Percentiles rank a stretch among this genome's conserved stretches.
phyloP scores from a whole-genome alignment of 1,284 basidiomycete species.

The Melampsora larici-populina region DNA sequence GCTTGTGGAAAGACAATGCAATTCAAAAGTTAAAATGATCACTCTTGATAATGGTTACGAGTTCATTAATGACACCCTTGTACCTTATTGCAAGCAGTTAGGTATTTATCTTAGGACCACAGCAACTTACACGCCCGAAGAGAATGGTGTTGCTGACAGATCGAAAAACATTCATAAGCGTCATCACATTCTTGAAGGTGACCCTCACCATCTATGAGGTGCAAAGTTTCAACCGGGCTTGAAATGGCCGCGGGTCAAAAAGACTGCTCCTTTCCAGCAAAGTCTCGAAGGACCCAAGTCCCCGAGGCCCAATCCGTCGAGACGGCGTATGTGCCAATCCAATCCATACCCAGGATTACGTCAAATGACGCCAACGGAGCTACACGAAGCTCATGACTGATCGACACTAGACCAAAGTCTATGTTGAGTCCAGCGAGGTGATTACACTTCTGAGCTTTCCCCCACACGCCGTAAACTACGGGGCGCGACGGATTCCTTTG shows the following conservation, averaged over 20 bases:
- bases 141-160: too few species aligned
- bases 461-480: neutral
- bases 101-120: too few species aligned
- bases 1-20: too few species aligned
- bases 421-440: neutral
- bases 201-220: neutral
- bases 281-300: neutral
- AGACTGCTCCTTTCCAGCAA: too few species aligned
- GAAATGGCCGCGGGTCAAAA: neutral
- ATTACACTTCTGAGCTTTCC: neutral
- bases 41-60: too few species aligned
- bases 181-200: neutral
- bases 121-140: too few species aligned
- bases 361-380: neutral
- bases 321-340: constrained; percentile 1
- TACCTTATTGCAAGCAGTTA: too few species aligned
- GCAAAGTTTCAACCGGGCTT: neutral
- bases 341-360: constrained; percentile 14
- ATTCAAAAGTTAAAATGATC: too few species aligned
- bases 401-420: neutral
- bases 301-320: constrained; percentile 17
- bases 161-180: too few species aligned
- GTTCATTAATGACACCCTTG: too few species aligned
- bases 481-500: neutral
- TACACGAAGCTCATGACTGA: neutral